Conservation (phyloP, 176 grass and related monocot genomes). For the Zoysia japonica region DNA sequence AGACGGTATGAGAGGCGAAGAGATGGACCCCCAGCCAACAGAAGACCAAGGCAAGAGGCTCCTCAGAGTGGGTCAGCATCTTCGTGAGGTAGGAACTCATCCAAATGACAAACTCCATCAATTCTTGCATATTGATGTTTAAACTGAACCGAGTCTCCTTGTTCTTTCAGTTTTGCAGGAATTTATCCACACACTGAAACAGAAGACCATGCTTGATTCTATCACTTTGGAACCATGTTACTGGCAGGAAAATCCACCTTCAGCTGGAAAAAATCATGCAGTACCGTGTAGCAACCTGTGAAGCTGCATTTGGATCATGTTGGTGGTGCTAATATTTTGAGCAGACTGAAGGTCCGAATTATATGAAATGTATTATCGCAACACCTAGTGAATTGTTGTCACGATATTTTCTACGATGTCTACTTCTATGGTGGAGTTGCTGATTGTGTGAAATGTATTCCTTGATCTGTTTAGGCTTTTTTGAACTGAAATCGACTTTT, state of each 20-base stretch:
- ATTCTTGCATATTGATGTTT: neutral
- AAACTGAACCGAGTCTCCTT: neutral
- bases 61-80: conserved; percentile 57
- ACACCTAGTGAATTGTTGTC: conserved; percentile 16
- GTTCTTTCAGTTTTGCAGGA: conserved; percentile 14
- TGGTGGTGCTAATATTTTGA: conserved; percentile 31
- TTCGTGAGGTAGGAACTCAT: conserved; percentile 48
- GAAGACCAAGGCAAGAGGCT: conserved; percentile 51
- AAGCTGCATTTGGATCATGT: conserved; percentile 38
- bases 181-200: neutral
- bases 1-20: conserved; percentile 83
- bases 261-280: conserved; percentile 12
- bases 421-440: neutral
- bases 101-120: neutral
- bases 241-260: neutral
- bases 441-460: conserved; percentile 27
- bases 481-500: conserved; percentile 32
- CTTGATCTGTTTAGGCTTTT: neutral
- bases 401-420: conserved; percentile 22
- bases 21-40: conserved; percentile 65
- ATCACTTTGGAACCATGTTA: neutral
- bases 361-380: neutral
- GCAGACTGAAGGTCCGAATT: conserved; percentile 24
- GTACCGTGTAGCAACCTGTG: neutral
- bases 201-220: conserved; percentile 13